These are phyloP conservation scores for Fusarium devonianum DNA, from an alignment of 2,329 filamentous ascomycete genomes.

Conservation along the genomic window DNA sequence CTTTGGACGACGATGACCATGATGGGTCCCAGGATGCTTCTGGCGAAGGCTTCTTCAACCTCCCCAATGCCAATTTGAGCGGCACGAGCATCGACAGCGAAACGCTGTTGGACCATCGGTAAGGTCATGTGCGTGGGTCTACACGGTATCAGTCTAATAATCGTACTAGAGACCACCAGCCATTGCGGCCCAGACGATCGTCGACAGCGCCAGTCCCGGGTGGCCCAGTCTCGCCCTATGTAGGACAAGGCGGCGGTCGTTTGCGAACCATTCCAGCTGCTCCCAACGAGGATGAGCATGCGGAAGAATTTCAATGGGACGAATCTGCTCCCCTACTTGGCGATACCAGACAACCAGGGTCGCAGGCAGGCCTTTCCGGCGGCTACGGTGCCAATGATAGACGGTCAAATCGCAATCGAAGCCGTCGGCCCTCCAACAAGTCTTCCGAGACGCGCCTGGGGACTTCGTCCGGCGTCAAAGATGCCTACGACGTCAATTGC, in stretches of 20 bases:
- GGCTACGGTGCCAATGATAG: slow-evolving; percentile 58
- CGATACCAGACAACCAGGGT: slow-evolving; percentile 39
- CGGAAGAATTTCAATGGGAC: slow-evolving; percentile 52
- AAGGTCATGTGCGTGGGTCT: slow-evolving; percentile 39
- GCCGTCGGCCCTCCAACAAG: slow-evolving; percentile 57
- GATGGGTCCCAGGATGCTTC: slow-evolving; percentile 47
- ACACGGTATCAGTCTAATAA: not conserved
- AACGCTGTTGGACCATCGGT: slow-evolving; percentile 86
- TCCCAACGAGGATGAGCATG: slow-evolving; percentile 57
- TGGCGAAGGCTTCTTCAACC: slow-evolving; percentile 57
- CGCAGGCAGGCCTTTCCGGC: slow-evolving; percentile 39
- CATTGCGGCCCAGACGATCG: slow-evolving; percentile 69
- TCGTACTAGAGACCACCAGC: slow-evolving; percentile 60
- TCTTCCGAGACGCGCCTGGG: slow-evolving; percentile 58
- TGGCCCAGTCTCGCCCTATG: slow-evolving; percentile 47
- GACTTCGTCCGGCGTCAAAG: slow-evolving; percentile 46
- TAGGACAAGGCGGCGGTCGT: slow-evolving; percentile 43
- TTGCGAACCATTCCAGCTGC: slow-evolving; percentile 47
- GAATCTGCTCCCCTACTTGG: slow-evolving; percentile 65
- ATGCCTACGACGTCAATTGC: slow-evolving; percentile 70
- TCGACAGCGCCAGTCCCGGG: slow-evolving; percentile 53
- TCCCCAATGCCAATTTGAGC: slow-evolving; percentile 69
- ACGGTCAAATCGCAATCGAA: slow-evolving; percentile 46
- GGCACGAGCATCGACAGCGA: slow-evolving; percentile 90
- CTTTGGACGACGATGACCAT: slow-evolving; percentile 63